Base-by-base conservation (phyloP, 202 grass and related monocot species). In the Saccharum hybrid region DNA sequence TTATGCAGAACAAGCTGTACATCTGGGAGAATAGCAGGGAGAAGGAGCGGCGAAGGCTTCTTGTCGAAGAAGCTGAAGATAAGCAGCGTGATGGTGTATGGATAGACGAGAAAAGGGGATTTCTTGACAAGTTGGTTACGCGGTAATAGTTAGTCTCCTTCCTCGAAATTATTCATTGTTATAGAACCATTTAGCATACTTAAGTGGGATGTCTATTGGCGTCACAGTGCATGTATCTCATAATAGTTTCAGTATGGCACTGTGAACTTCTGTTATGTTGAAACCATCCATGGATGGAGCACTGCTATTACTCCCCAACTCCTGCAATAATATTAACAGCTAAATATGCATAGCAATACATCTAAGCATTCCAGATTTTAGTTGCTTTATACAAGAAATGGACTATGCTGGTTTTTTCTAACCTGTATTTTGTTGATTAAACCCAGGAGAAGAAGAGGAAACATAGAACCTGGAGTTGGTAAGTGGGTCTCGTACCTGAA, bases 401-500 rank as follows among this genome's bases (percentile, higher is more conserved):
- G 6, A 60, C 6, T 37, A 3, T 71, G 23, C 28, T 41, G 49
- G 10, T 9, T 56, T 49, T 83, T 15, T 45, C 52, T 78, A 56
- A 82, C 21, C 57, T 60, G 5, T 33, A 31, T 56, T 16, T 83
- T 78, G 61, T 39, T 63, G 22, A 86, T 36, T 76, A 72, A 69
- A 66, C 36, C 10, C 68, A 94, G 86, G 86, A 95, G 75, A 80
- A 90, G 64, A 76, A 87, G 84, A 62, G 88, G 67, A 33, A 84
- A 26, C 13, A 81, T 93, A 76, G 92, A 98, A 81, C 92, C 96
- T 87, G 96, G 96, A 80, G 92, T 95, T 51, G 96, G 96, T 18
- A 95, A 93, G 72, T 90, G 92, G 92, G 96, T 98, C 18, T 98
- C 96, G 22, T 98, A 92, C 66, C 81, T 98, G 70, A 98, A 95